phyloP scores from a whole-genome alignment of 2,329 filamentous ascomycete genomes.

The Metarhizium brunneum region DNA sequence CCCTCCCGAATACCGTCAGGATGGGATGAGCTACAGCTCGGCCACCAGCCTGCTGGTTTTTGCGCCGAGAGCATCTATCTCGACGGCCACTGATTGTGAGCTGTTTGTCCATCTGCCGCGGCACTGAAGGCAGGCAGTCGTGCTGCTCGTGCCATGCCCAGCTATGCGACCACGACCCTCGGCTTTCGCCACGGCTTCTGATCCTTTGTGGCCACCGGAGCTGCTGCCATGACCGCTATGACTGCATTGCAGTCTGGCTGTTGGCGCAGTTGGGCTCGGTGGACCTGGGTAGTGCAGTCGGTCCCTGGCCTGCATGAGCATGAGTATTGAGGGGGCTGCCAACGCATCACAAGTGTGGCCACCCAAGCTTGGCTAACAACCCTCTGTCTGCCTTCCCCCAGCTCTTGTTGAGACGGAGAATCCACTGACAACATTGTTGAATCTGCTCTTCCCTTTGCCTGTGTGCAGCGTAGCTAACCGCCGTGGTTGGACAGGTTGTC shows the following conservation, averaged over 20 bases:
- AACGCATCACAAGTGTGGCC: conserved; percentile 28
- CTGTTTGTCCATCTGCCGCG: too few species aligned
- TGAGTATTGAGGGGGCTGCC: conserved; percentile 24
- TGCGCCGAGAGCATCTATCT: too few species aligned
- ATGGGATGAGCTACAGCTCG: too few species aligned
- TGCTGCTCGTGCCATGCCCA: too few species aligned
- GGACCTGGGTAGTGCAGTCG: conserved; percentile 29
- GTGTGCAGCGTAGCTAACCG: not conserved
- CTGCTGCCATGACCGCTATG: conserved; percentile 8
- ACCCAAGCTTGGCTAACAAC: conserved; percentile 10
- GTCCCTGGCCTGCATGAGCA: conserved; percentile 45
- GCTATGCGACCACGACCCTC: too few species aligned
- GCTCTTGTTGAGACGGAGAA: not conserved
- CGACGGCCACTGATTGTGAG: too few species aligned
- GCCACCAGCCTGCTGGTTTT: too few species aligned
- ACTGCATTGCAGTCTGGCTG: conserved; percentile 9
- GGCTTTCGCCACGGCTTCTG: not conserved
- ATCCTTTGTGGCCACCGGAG: not conserved
- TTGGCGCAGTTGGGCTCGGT: conserved; percentile 10
- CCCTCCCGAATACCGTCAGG: not conserved
- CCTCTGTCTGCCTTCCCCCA: conserved; percentile 10
- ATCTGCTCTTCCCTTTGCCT: not conserved
- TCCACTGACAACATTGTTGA: not conserved
- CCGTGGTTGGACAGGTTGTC: not conserved
- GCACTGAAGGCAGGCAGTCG: too few species aligned